Evolutionary conservation across 2,329 filamentous ascomycete species (phyloP).

Genomic region (Penicillium sp.): DNA sequence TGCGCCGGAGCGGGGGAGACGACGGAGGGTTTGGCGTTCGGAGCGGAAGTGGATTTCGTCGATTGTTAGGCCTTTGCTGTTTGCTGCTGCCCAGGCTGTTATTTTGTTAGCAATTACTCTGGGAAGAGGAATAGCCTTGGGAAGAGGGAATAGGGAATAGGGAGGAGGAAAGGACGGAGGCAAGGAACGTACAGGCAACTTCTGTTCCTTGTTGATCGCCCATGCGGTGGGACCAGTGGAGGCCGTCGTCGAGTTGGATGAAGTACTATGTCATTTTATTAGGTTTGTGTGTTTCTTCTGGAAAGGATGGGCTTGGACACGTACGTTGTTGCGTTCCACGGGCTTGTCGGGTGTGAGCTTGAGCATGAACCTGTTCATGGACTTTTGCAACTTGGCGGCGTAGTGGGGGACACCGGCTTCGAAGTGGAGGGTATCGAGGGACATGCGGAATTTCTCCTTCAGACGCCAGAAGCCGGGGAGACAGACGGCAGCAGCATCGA

Average conservation of each 20-base stretch:
- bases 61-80: conserved; percentile 2
- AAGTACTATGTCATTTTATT: conserved; percentile 7
- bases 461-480: conserved; percentile 15
- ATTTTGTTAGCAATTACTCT: neutral
- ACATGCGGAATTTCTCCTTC: conserved; percentile 17
- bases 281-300: neutral
- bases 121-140: no score
- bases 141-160: no score
- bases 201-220: conserved; percentile 15
- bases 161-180: neutral
- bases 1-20: conserved; percentile 2
- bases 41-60: conserved; percentile 14
- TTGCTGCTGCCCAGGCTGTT: neutral
- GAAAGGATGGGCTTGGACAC: no score
- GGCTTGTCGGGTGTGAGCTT: conserved; percentile 13
- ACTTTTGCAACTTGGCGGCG: conserved; percentile 11
- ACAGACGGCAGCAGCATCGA: conserved; percentile 14
- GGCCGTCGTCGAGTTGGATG: conserved; percentile 18
- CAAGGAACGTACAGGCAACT: conserved; percentile 10
- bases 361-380: conserved; percentile 16
- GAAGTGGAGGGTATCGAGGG: conserved; percentile 15
- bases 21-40: conserved; percentile 9
- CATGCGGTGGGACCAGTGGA: conserved; percentile 21
- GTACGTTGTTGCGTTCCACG: conserved; percentile 15
- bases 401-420: conserved; percentile 18